Percentiles rank a stretch among this genome's conserved stretches.
phyloP scores from a whole-genome alignment of 2,329 filamentous ascomycete genomes.

The Scedosporium boydii region DNA sequence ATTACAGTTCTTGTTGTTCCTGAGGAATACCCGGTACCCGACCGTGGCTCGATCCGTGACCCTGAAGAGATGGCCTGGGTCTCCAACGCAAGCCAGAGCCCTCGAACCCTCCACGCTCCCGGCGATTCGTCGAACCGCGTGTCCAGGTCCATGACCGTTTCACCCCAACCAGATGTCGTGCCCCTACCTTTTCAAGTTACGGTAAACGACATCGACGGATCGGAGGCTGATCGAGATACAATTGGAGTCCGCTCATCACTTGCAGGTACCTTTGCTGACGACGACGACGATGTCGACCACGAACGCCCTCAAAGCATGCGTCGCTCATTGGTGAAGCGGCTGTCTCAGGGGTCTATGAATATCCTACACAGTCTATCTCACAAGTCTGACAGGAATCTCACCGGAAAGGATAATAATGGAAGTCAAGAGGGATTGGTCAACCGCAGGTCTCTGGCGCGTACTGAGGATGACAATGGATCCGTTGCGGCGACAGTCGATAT shows the following conservation, averaged over 20 bases:
- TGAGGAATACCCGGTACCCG: constrained; percentile 30
- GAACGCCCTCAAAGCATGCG: constrained; percentile 19
- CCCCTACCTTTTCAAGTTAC: constrained; percentile 59
- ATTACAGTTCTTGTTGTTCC: constrained; percentile 44
- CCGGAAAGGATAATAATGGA: constrained; percentile 16
- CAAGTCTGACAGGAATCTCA: constrained; percentile 10
- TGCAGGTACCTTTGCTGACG: constrained; percentile 59
- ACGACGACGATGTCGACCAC: constrained; percentile 19
- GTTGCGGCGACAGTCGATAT: constrained; percentile 49
- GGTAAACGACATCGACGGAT: constrained; percentile 25
- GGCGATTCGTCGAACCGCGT: not conserved
- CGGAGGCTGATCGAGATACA: constrained; percentile 9
- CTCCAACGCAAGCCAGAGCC: not conserved
- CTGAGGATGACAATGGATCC: constrained; percentile 38
- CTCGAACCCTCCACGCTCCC: not conserved
- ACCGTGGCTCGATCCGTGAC: constrained; percentile 7
- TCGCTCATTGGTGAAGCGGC: constrained; percentile 33
- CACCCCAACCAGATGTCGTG: constrained; percentile 44
- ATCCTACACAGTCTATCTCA: constrained; percentile 35
- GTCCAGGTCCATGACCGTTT: constrained; percentile 19
- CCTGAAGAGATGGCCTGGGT: constrained; percentile 8
- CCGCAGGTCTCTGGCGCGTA: constrained; percentile 13
- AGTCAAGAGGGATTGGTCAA: constrained; percentile 37
- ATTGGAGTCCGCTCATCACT: constrained; percentile 53
- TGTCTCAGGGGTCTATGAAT: constrained; percentile 37